Evolutionary conservation across 2,329 filamentous ascomycete genomes (phyloP), one percentile per base, ranked within the genome.

Genomic region (Pseudopyricularia cyperi): DNA sequence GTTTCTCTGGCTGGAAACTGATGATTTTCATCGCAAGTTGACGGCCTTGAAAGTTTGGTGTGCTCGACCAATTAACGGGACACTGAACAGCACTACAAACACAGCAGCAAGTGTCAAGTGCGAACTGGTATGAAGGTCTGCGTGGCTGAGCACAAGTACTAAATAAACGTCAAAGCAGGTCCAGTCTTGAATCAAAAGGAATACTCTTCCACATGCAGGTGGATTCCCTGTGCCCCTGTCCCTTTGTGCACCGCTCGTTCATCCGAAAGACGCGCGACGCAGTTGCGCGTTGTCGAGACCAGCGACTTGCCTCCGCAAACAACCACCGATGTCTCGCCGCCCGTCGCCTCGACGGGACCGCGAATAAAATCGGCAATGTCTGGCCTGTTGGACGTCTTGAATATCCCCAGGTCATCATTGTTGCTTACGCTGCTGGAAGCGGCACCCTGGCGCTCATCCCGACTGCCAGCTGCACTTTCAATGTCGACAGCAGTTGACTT

Each of bases 181-280:
- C 15, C 12, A 44, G 19, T 14, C 6, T 6, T 15, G 54, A 56
- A 39, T 55, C 42, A 65, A 30, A 65, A 64, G 12, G 57, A 62
- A 35, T 81, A 82, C 60, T 82, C 78, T 56, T 82, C 79, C 1
- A 76, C 77, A 60, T 79, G 73, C 52, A 82, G 59, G 59, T 75
- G 72, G 39, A 83, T 82, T 0, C 79, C 79, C 60, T 83, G 79
- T 0, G 79, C 79, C 1, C 77, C 79, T 0, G 77, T 82, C 5
- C 79, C 79, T 61, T 83, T 83, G 59, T 82, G 79, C 22, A 82
- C 79, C 1, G 75, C 79, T 39, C 79, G 66, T 64, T 82, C 79
- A 57, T 83, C 78, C 51, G 76, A 79, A 55, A 82, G 55, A 30
- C 64, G 65, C 2, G 74, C 73, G 3, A 82, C 77, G 53, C 69